Percentiles rank a stretch among this genome's conserved stretches.
Conservation (phyloP, 2,329 filamentous ascomycete genomes). For the Leptographium lundbergii region DNA sequence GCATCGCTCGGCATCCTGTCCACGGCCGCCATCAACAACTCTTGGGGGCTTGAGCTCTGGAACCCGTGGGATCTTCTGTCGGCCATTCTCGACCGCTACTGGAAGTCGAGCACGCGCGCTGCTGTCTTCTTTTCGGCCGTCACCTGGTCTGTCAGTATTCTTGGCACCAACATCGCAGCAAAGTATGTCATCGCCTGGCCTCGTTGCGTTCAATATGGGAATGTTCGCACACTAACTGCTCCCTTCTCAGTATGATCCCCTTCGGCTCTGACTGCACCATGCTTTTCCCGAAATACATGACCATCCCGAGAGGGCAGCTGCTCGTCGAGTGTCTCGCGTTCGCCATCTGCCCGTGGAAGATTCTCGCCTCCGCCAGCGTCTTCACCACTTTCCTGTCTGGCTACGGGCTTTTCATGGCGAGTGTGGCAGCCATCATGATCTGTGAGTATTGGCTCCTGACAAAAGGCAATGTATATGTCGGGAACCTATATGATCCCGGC, state of each 20-base stretch:
- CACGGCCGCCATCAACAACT: constrained; percentile 29
- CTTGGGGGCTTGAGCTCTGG: constrained; percentile 21
- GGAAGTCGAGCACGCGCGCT: constrained; percentile 7
- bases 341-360: constrained; percentile 15
- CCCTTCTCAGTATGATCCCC: constrained; percentile 17
- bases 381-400: constrained; percentile 13
- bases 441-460: constrained; percentile 20
- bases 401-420: constrained; percentile 14
- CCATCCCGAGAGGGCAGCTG: constrained; percentile 21
- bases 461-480: constrained; percentile 21
- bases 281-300: constrained; percentile 22
- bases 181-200: constrained; percentile 10
- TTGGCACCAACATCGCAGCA: constrained; percentile 15
- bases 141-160: constrained; percentile 11
- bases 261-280: constrained; percentile 25
- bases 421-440: constrained; percentile 12
- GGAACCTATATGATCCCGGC: constrained; percentile 19
- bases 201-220: background rate
- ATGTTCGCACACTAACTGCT: background rate
- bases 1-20: constrained; percentile 30
- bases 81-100: constrained; percentile 14
- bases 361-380: constrained; percentile 11
- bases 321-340: constrained; percentile 12
- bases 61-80: constrained; percentile 14
- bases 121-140: constrained; percentile 13